Conservation (phyloP, 2,329 filamentous ascomycete genomes). For the Thelonectria rubi region DNA sequence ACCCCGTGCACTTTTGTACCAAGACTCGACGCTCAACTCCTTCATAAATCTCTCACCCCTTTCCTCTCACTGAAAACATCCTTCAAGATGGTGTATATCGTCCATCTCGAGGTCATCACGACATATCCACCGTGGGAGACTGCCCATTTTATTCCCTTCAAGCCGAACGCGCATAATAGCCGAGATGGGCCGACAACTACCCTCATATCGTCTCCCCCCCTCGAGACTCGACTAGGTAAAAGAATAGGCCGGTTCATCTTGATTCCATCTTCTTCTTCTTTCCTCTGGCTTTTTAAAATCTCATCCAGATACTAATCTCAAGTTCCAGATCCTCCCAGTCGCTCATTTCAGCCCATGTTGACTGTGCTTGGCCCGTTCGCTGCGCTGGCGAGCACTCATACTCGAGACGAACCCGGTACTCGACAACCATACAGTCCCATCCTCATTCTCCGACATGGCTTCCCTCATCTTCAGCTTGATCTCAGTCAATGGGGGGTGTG, state of each 20-base stretch:
- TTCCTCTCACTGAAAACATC: too few species aligned
- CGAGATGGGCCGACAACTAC: constrained; percentile 38
- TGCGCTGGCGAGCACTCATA: too few species aligned
- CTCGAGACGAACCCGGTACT: neutral
- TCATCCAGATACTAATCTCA: too few species aligned
- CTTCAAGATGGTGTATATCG: neutral
- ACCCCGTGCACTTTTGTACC: too few species aligned
- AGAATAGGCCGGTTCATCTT: too few species aligned
- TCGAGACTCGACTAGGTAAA: constrained; percentile 1
- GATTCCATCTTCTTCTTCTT: neutral
- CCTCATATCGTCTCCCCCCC: constrained; percentile 25
- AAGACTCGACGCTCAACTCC: too few species aligned
- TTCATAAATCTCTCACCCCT: too few species aligned
- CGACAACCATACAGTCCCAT: neutral
- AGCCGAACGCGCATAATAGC: constrained; percentile 37
- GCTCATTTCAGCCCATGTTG: too few species aligned
- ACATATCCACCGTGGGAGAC: neutral
- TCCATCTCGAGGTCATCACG: neutral
- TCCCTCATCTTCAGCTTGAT: neutral
- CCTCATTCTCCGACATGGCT: neutral
- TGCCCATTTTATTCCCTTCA: constrained; percentile 28
- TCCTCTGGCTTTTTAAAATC: neutral
- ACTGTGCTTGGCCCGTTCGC: too few species aligned
- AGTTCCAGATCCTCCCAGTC: too few species aligned
- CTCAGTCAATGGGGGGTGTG: neutral